Percentiles rank a stretch among this genome's conserved stretches.
Evolutionary conservation across 345 rosid species (phyloP).

Genomic region (Clarkia xantiana): DNA sequence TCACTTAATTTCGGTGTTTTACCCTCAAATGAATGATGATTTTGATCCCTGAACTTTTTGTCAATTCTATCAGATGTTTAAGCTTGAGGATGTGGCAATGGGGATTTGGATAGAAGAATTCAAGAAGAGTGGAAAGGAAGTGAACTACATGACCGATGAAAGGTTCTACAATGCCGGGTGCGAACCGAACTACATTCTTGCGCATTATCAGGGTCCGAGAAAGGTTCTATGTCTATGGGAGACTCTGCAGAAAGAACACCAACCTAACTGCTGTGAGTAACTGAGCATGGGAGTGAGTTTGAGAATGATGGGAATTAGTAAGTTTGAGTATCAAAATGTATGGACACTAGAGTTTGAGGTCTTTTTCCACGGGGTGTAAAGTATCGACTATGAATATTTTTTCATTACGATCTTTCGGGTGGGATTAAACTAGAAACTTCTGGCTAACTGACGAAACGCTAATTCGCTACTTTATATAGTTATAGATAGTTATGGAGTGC

Average conservation of each 20-base stretch:
- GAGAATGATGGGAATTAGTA: no score
- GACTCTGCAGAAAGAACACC: slow-evolving; percentile 56
- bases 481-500: no score
- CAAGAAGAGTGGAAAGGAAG: slow-evolving; percentile 37
- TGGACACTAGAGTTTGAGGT: no score
- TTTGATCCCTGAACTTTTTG: background rate
- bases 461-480: no score
- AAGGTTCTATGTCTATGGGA: slow-evolving; percentile 79
- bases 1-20: background rate
- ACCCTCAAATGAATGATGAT: background rate
- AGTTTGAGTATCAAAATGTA: no score
- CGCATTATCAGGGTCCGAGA: slow-evolving; percentile 82
- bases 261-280: slow-evolving; percentile 62
- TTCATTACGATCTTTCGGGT: no score
- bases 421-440: no score
- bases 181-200: slow-evolving; percentile 52
- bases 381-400: no score
- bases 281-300: no score
- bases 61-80: slow-evolving; percentile 46
- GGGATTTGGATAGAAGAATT: slow-evolving; percentile 82
- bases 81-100: slow-evolving; percentile 88
- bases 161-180: slow-evolving; percentile 73
- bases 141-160: slow-evolving; percentile 48
- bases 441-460: no score
- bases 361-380: no score